Conservation (phyloP, 1,284 basidiomycete genomes). For the Malassezia japonica region DNA sequence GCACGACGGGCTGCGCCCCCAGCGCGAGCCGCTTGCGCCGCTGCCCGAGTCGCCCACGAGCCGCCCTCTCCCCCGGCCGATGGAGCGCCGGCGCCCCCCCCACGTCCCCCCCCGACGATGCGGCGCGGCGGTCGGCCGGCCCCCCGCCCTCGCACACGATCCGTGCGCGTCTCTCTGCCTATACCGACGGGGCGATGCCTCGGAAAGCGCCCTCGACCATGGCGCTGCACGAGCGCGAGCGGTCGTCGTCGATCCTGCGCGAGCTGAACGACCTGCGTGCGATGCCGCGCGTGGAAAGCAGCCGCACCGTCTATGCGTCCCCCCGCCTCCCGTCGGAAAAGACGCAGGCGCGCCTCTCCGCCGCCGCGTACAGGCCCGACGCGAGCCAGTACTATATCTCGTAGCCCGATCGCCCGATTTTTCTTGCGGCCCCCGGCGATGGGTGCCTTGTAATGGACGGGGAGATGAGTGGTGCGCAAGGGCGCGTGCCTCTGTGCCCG, state of each 20-base stretch:
- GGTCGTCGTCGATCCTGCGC: conserved; percentile 11
- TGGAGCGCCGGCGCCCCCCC: too few relatives aligned
- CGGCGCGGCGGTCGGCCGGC: neutral
- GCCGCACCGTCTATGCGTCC: conserved; percentile 13
- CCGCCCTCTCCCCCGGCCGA: neutral
- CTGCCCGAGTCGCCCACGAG: conserved; percentile 6
- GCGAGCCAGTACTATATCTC: conserved; percentile 15
- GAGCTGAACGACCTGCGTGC: conserved; percentile 16
- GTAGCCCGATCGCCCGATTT: neutral
- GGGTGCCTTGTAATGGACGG: too few relatives aligned
- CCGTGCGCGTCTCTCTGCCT: conserved; percentile 7
- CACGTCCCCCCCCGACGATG: too few relatives aligned
- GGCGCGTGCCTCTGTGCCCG: too few relatives aligned
- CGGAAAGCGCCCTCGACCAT: too few relatives aligned
- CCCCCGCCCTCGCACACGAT: conserved; percentile 2
- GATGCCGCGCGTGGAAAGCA: conserved; percentile 18
- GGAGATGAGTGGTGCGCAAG: too few relatives aligned
- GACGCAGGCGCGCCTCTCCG: conserved; percentile 5
- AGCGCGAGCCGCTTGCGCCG: neutral
- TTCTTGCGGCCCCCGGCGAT: too few relatives aligned
- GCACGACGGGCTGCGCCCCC: neutral
- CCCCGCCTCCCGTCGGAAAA: neutral
- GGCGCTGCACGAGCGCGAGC: neutral
- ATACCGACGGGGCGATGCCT: neutral
- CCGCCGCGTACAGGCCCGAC: conserved; percentile 12